Evolutionary conservation across 2,329 filamentous ascomycete genomes (phyloP).

Genomic region (Zymoseptoria pseudotritici): DNA sequence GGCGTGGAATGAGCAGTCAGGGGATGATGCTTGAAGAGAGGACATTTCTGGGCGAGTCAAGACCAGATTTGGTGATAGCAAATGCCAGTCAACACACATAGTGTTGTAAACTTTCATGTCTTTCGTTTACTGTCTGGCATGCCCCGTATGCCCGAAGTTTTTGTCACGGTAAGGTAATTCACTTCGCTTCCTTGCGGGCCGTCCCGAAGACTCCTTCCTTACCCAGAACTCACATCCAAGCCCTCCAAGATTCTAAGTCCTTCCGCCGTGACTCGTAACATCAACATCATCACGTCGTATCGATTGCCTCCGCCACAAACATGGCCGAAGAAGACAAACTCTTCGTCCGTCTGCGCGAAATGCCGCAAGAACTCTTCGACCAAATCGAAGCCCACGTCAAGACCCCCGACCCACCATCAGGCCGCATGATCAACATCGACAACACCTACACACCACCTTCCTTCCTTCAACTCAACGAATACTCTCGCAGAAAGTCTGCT

Average conservation of each 20-base stretch:
- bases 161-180: neutral
- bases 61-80: too few species aligned
- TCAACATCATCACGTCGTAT: neutral
- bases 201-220: neutral
- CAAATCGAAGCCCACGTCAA: neutral
- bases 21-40: too few species aligned
- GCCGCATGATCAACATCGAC: neutral
- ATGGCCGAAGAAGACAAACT: neutral
- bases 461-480: neutral
- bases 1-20: too few species aligned
- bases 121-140: too few species aligned
- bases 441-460: neutral
- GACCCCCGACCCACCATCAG: neutral
- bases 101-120: too few species aligned
- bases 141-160: too few species aligned
- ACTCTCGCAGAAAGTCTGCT: neutral
- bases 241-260: neutral
- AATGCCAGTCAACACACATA: too few species aligned
- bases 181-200: neutral
- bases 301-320: neutral
- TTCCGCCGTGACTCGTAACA: neutral
- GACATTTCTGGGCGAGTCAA: too few species aligned
- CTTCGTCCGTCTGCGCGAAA: neutral
- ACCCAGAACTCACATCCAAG: neutral
- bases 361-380: conserved; percentile 4